Evolutionary conservation across 805 yeast species (phyloP), one percentile per base, ranked within the genome.

Genomic region (Metschnikowia drakensbergensis): DNA sequence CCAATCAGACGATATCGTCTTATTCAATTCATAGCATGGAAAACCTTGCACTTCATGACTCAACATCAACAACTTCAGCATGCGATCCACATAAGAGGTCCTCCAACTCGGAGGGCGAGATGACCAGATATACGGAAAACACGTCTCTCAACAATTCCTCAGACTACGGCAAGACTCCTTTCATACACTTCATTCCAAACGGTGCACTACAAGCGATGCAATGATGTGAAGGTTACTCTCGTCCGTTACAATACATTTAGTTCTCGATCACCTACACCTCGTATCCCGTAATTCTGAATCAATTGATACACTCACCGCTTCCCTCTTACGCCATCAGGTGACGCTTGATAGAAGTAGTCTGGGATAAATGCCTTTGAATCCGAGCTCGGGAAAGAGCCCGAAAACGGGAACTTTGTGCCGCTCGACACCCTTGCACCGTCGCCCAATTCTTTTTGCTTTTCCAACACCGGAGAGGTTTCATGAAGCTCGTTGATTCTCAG

Each of bases 401-500:
- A 38, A 5, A 50, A 44, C 8, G 46, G 30, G 22, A 31, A 28
- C n/a, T 45, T 44, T 6, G 50, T 32, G 7, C 31, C 48, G 34
- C 53, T 49, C 3, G 44, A 40, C 11, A 32, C 36, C 11, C 39
- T 48, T 36, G 44, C 45, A 22, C 32, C 50, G 6, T 48, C 46
- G n/a, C 46, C 50, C 30, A 39, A 29, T 7, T 36, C 49, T 13
- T 43, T 51, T 22, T 50, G 48, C 35, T 39, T 47, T 6, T 49
- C 48, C 10, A 43, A 31, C 10, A 34, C 40, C 8, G 35, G 41
- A 30, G 43, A 37, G 32, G 10, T 30, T 38, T 65, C 69, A 35
- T 69, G 75, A 33, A 55, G 58, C 34, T 71, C 75, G 47, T 69
- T 74, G 5, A 68, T 64, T 34, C 58, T 64, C 33, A 60, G 60